These are phyloP conservation scores for Mycena sanguinolenta DNA, from an alignment of 768 basidiomycete genomes.

Conservation along the genomic window DNA sequence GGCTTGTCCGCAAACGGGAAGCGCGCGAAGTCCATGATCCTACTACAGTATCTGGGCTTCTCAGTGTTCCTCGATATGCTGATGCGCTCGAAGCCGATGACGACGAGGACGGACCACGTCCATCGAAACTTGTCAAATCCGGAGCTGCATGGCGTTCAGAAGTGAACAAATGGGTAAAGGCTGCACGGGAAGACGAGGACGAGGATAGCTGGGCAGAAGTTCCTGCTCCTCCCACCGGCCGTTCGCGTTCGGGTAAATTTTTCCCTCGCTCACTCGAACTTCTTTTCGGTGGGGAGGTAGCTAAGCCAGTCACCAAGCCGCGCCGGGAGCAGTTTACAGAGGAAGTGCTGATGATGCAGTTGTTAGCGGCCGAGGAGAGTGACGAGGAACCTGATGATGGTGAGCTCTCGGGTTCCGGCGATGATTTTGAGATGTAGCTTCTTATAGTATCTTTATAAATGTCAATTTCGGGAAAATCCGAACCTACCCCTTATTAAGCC, in stretches of 20 bases:
- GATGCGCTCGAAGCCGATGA: not conserved
- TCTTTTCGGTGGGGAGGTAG: not conserved
- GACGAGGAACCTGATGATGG: constrained; percentile 1
- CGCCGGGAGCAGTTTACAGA: not conserved
- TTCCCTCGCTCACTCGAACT: not conserved
- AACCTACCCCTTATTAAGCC: not conserved
- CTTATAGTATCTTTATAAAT: not conserved
- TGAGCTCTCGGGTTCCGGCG: not conserved
- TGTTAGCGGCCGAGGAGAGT: not conserved
- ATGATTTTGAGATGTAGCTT: not conserved
- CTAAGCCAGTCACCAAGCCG: not conserved
- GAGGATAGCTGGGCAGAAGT: not conserved
- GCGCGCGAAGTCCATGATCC: not conserved
- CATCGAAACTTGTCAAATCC: not conserved
- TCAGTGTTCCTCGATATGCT: not conserved
- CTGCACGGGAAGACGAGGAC: not conserved
- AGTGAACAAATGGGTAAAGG: not conserved
- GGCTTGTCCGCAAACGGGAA: not conserved
- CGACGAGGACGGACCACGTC: not conserved
- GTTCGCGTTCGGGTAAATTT: not conserved
- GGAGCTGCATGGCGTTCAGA: not conserved
- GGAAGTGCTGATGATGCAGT: not conserved
- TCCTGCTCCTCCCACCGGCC: not conserved
- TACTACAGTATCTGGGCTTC: not conserved
- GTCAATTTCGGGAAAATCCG: not conserved